A percentile compares a stretch with the other conserved stretches of the same genome.
These are phyloP conservation scores for Clitopilus hobsonii DNA, from an alignment of 768 basidiomycete species.

Conservation along the genomic window DNA sequence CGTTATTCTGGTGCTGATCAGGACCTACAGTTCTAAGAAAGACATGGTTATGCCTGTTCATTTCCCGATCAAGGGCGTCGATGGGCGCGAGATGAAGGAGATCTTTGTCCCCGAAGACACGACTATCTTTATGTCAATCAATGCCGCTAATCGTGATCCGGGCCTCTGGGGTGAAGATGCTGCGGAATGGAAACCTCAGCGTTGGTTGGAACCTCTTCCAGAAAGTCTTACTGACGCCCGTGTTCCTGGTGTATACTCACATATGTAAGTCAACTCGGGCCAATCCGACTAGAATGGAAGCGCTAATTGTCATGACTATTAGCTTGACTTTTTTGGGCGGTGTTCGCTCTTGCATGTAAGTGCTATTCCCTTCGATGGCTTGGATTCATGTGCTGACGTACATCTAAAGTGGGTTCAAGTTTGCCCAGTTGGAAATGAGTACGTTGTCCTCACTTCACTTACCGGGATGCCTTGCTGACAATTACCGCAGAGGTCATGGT, in stretches of 20 bases:
- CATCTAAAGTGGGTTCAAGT: slow-evolving; percentile 30
- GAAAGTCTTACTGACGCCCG: slow-evolving; percentile 22
- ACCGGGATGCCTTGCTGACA: not conserved
- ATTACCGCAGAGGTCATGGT: slow-evolving; percentile 14
- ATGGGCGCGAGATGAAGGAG: slow-evolving; percentile 23
- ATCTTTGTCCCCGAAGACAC: slow-evolving; percentile 27
- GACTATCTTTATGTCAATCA: slow-evolving; percentile 22
- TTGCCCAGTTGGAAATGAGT: slow-evolving; percentile 37
- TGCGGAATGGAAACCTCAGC: slow-evolving; percentile 35
- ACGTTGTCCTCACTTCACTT: slow-evolving; percentile 4
- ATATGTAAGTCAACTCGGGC: slow-evolving; percentile 18
- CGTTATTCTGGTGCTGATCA: not conserved
- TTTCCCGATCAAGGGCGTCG: slow-evolving; percentile 20
- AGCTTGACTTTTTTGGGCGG: slow-evolving; percentile 33
- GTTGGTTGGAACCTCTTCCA: slow-evolving; percentile 31
- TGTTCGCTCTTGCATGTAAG: slow-evolving; percentile 30
- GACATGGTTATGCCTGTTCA: slow-evolving; percentile 29
- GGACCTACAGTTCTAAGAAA: slow-evolving; percentile 17
- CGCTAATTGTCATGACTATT: not conserved
- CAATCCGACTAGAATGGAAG: not conserved
- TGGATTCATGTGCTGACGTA: not conserved
- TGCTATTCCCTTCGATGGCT: not conserved
- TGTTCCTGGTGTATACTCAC: slow-evolving; percentile 33
- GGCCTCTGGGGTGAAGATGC: slow-evolving; percentile 34
- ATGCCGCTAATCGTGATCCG: slow-evolving; percentile 24